Percentiles rank a stretch among this genome's conserved stretches.
Conservation (phyloP, 2,329 filamentous ascomycete species). For the Cladophialophora psammophila region DNA sequence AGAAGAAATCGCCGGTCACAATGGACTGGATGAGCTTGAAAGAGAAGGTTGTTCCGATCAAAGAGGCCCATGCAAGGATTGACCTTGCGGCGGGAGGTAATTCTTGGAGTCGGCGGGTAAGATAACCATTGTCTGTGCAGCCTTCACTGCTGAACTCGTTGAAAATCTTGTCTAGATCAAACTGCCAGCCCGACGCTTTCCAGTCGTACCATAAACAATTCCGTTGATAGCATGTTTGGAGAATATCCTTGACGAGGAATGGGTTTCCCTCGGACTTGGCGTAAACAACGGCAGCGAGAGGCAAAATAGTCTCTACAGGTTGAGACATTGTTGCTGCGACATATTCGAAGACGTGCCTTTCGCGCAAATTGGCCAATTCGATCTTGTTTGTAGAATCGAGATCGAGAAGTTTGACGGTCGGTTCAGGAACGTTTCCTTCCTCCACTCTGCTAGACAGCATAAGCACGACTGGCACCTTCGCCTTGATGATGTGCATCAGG, state of each 20-base stretch:
- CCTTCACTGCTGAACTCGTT: slow-evolving; percentile 84
- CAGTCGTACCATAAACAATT: slow-evolving; percentile 93
- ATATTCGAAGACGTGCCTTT: slow-evolving; percentile 82
- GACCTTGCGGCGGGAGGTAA: slow-evolving; percentile 75
- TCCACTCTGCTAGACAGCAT: slow-evolving; percentile 78
- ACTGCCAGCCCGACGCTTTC: slow-evolving; percentile 80
- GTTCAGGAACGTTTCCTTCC: slow-evolving; percentile 61
- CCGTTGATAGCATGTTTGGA: slow-evolving; percentile 84
- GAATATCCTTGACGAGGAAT: slow-evolving; percentile 90
- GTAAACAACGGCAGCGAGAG: slow-evolving; percentile 83
- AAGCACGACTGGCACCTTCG: slow-evolving; percentile 80
- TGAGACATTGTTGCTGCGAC: slow-evolving; percentile 82
- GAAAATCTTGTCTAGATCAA: slow-evolving; percentile 84
- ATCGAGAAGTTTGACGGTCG: slow-evolving; percentile 53
- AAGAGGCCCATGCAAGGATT: slow-evolving; percentile 83
- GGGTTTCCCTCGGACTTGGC: slow-evolving; percentile 89
- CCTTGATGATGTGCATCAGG: slow-evolving; percentile 78
- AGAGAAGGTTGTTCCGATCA: slow-evolving; percentile 83
- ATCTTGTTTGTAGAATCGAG: slow-evolving; percentile 71
- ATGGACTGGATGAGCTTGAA: slow-evolving; percentile 81
- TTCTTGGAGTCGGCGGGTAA: slow-evolving; percentile 78
- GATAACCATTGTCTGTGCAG: slow-evolving; percentile 81
- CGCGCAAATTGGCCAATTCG: slow-evolving; percentile 73
- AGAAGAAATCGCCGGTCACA: slow-evolving; percentile 76
- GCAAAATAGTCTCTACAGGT: slow-evolving; percentile 72